Conservation (phyloP, 164 flowering plant species). For the Aristolochia fimbriata region DNA sequence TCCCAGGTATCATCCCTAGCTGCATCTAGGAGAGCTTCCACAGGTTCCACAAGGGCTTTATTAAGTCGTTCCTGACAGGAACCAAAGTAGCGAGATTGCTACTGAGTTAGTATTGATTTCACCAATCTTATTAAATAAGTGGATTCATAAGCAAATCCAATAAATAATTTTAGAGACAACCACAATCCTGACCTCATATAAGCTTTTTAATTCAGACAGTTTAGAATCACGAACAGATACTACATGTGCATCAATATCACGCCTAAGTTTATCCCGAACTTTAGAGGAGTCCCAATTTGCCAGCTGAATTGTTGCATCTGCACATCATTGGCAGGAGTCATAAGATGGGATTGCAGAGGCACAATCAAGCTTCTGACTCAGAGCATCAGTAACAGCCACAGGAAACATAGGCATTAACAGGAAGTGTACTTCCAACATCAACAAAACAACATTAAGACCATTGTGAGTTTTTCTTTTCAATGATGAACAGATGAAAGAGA, state of each 20-base stretch:
- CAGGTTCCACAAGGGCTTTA: slow-evolving; percentile 73
- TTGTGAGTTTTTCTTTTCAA: background rate
- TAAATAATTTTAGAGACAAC: background rate
- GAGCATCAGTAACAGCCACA: too few species aligned
- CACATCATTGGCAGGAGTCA: background rate
- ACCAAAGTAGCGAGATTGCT: background rate
- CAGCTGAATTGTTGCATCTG: slow-evolving; percentile 57
- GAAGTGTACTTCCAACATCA: background rate
- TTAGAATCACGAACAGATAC: slow-evolving; percentile 64
- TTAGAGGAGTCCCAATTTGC: slow-evolving; percentile 79
- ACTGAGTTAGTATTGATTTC: background rate
- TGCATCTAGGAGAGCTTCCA: slow-evolving; percentile 84
- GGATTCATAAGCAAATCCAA: background rate
- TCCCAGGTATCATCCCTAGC: slow-evolving; percentile 89
- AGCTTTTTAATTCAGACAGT: slow-evolving; percentile 58
- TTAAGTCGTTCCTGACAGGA: slow-evolving; percentile 54
- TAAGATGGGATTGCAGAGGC: background rate
- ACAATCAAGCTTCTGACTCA: too few species aligned
- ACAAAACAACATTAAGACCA: background rate
- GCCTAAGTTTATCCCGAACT: slow-evolving; percentile 69
- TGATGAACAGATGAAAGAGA: too few species aligned
- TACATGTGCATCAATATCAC: slow-evolving; percentile 87
- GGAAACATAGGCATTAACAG: background rate
- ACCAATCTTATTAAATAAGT: background rate
- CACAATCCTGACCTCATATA: slow-evolving; percentile 55